Conservation (phyloP, 192 early-diverging fungal genomes). For the Coemansia sp. region DNA sequence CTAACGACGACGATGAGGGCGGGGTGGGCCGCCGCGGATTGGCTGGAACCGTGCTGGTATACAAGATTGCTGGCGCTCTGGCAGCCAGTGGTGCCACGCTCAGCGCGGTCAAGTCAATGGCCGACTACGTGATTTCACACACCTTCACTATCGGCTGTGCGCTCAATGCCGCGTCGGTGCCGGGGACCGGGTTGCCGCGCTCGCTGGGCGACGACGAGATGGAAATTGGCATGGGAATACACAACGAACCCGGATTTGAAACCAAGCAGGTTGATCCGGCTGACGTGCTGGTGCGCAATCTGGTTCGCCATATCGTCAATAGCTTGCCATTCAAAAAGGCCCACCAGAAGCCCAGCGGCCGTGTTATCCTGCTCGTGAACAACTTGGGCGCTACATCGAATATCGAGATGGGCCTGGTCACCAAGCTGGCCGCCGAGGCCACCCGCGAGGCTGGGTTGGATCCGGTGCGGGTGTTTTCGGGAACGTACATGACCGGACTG, state of each 20-base stretch:
- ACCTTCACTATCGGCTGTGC: constrained; percentile 79
- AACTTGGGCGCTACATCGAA: constrained; percentile 75
- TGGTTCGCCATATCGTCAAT: constrained; percentile 56
- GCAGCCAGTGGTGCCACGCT: constrained; percentile 61
- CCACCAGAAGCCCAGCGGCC: constrained; percentile 7
- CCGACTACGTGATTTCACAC: constrained; percentile 56
- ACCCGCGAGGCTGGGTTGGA: constrained; percentile 28
- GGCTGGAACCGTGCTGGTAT: constrained; percentile 70
- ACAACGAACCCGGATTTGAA: constrained; percentile 75
- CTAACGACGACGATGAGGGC: constrained; percentile 55
- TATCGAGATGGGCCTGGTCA: constrained; percentile 67
- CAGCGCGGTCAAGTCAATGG: constrained; percentile 53
- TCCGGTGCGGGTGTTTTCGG: constrained; percentile 59
- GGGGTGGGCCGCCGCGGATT: constrained; percentile 74
- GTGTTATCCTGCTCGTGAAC: constrained; percentile 71
- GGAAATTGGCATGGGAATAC: constrained; percentile 80
- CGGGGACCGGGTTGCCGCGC: constrained; percentile 57
- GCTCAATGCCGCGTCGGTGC: constrained; percentile 69
- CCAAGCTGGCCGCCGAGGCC: constrained; percentile 64
- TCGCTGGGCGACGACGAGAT: constrained; percentile 55
- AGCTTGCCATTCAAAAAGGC: constrained; percentile 45
- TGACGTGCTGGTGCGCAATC: constrained; percentile 46
- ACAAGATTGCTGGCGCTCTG: constrained; percentile 76
- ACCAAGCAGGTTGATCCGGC: constrained; percentile 53
- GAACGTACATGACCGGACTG: constrained; percentile 74